Evolutionary conservation across 352 stramenopile species (phyloP), one percentile per base, ranked within the genome.

Genomic region (Globisporangium takayamanum): DNA sequence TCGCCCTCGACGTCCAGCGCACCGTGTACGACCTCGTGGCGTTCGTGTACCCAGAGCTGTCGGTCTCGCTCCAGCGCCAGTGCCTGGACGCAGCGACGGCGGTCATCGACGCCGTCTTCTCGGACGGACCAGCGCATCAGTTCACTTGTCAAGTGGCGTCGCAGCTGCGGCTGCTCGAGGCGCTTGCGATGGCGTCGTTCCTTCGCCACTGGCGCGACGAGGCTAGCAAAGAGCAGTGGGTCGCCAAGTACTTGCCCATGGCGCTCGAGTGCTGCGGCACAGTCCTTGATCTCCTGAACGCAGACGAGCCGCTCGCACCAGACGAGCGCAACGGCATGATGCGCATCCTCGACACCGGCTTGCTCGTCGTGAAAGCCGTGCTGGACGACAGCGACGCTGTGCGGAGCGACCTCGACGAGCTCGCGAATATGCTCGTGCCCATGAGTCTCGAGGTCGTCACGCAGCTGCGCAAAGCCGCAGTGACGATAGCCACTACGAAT

Each of bases 181-280:
- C 73, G 5, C 45, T 91, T 15, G 58, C 54, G 26, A 56, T 53
- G 5, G 63, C 69, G n/a, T 66, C 67, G 12, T 74, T 88, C 15
- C 42, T 92, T 30, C 14, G 16, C 36, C 67, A 67, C 50, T 53
- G 70, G 22, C 84, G 78, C 20, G 62, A 78, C 12, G 56, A 70
- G 1, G 39, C 60, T 2, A 60, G 70, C 51, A 87, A 88, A 50
- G 69, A 86, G 50, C 65, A 78, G 30, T 92, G 77, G 74, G 60
- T 88, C 4, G 64, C 67, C 5, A 80, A 78, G 50, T 86, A 87
- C 47, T 56, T 92, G 14, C 70, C 72, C 0, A 77, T 89, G 60
- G 78, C 72, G 28, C 78, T 87, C 33, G 76, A 92, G 60, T 92
- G 78, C 53, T 80, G 80, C 45, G 78, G 82, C 11, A 84, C 79